Evolutionary conservation across 2,329 filamentous ascomycete genomes (phyloP).

Genomic region (Knufia petricola): DNA sequence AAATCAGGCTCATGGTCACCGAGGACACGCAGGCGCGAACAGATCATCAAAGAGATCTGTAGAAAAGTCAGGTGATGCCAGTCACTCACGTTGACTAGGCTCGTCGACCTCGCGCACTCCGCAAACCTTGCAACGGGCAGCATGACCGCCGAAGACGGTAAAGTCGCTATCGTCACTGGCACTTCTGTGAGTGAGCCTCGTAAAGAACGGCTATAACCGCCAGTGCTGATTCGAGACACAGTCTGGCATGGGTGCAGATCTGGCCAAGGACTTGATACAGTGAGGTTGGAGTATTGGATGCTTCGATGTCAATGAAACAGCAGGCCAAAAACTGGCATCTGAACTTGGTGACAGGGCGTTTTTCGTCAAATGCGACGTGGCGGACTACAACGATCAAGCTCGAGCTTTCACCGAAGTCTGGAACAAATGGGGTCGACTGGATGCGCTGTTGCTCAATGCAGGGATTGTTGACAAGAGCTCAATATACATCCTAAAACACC

Average conservation of each 20-base stretch:
- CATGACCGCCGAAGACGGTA: too few relatives aligned
- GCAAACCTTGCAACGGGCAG: too few relatives aligned
- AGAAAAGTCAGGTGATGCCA: too few relatives aligned
- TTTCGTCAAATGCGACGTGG: background rate
- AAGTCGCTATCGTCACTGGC: too few relatives aligned
- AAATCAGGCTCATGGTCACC: too few relatives aligned
- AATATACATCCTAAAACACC: background rate
- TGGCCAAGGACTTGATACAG: slow-evolving; percentile 21
- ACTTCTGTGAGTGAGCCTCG: too few relatives aligned
- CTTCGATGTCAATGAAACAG: background rate
- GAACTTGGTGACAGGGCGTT: background rate
- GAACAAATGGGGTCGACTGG: background rate
- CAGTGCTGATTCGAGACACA: too few relatives aligned
- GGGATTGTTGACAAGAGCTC: background rate
- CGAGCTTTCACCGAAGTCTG: background rate
- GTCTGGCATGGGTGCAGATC: slow-evolving; percentile 23
- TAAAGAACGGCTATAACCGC: too few relatives aligned
- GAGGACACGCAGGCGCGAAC: too few relatives aligned
- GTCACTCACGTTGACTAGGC: too few relatives aligned
- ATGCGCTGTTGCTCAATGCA: background rate
- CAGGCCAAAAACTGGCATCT: background rate
- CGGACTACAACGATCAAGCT: background rate
- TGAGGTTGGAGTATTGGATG: background rate
- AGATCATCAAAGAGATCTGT: too few relatives aligned
- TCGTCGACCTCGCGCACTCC: too few relatives aligned